Percentiles rank a stretch among this genome's conserved stretches.
Evolutionary conservation across 192 early-diverging fungal genomes (phyloP).

Genomic region (Globomyces pollinis-pini): DNA sequence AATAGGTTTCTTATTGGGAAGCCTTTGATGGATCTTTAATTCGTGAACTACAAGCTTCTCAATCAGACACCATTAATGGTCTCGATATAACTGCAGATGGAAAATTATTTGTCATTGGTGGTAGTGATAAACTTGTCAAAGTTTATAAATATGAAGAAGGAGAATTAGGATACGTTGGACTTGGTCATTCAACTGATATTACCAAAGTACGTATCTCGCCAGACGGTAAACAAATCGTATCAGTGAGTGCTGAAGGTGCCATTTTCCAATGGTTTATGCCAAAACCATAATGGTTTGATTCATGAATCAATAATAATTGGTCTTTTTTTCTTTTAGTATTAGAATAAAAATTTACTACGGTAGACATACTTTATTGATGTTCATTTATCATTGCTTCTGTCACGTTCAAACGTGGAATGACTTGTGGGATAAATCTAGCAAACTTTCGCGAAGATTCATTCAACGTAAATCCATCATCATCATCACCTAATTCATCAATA

Average conservation of each 20-base stretch:
- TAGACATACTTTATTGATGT: neutral
- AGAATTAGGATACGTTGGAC: conserved; percentile 38
- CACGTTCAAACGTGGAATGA: neutral
- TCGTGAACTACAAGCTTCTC: conserved; percentile 50
- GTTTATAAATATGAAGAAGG: conserved; percentile 57
- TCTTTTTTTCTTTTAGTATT: neutral
- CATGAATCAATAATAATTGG: conserved; percentile 3
- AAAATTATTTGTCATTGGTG: conserved; percentile 47
- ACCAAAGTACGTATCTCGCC: conserved; percentile 51
- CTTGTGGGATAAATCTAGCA: neutral
- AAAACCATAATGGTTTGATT: conserved; percentile 1
- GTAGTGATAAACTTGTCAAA: conserved; percentile 54
- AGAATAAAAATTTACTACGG: too few species aligned
- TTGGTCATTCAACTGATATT: conserved; percentile 56
- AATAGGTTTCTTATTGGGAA: conserved; percentile 53
- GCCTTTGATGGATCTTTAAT: conserved; percentile 53
- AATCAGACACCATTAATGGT: conserved; percentile 53
- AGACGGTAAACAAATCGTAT: conserved; percentile 36
- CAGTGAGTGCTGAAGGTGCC: conserved; percentile 46
- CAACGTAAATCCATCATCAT: neutral
- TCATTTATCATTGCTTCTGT: neutral
- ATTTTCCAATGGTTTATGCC: conserved; percentile 43
- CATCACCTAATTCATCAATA: neutral
- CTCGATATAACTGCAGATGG: conserved; percentile 48
- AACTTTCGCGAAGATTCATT: neutral